phyloP scores from a whole-genome alignment of 1,284 basidiomycete species.

The Megacollybia platyphylla region DNA sequence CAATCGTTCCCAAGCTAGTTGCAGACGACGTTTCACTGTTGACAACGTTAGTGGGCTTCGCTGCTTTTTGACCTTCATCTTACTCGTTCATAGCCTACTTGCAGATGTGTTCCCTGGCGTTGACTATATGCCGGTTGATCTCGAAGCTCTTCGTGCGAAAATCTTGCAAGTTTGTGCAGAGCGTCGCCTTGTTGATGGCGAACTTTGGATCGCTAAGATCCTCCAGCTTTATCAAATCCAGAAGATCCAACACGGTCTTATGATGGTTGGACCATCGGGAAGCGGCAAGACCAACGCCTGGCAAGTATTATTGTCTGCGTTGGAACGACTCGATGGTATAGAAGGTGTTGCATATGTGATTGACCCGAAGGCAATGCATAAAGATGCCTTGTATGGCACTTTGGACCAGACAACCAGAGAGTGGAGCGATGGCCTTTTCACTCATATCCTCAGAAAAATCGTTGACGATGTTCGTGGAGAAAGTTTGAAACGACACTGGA shows the following conservation, averaged over 20 bases:
- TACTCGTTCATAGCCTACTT: slow-evolving; percentile 49
- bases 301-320: slow-evolving; percentile 84
- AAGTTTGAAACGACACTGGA: slow-evolving; percentile 96
- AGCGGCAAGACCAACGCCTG: slow-evolving; percentile 97
- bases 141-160: slow-evolving; percentile 75
- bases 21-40: slow-evolving; percentile 94
- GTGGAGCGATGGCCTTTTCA: slow-evolving; percentile 99
- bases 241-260: slow-evolving; percentile 97
- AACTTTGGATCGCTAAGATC: slow-evolving; percentile 92
- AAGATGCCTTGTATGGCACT: slow-evolving; percentile 95
- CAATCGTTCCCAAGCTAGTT: slow-evolving; percentile 96
- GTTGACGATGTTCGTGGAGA: slow-evolving; percentile 98
- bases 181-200: slow-evolving; percentile 74
- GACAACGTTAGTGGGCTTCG: slow-evolving; percentile 49
- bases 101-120: slow-evolving; percentile 98
- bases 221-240: slow-evolving; percentile 98
- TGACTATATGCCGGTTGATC: slow-evolving; percentile 80
- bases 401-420: slow-evolving; percentile 96
- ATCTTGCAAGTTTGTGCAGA: slow-evolving; percentile 84
- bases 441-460: slow-evolving; percentile 94
- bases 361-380: slow-evolving; percentile 98
- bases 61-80: neutral
- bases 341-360: slow-evolving; percentile 96
- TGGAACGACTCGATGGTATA: slow-evolving; percentile 84
- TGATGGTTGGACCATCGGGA: slow-evolving; percentile 99